Evolutionary conservation across 768 basidiomycete species (phyloP).

Genomic region (Hirschioporus abietinus): DNA sequence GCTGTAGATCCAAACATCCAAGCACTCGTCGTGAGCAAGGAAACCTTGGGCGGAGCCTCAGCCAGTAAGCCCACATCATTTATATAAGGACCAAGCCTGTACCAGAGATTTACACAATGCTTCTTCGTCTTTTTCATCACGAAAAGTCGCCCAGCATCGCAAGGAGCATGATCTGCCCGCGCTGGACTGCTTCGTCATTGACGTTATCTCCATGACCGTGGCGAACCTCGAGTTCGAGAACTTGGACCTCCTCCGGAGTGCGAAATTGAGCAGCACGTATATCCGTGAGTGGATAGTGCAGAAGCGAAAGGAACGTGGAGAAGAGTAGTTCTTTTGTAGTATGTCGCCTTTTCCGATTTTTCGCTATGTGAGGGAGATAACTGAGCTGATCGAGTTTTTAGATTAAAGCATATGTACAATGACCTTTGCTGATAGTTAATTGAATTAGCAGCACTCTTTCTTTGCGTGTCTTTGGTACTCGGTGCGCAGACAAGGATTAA

Average conservation of each 20-base stretch:
- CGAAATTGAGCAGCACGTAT: slow-evolving; percentile 93
- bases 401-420: neutral
- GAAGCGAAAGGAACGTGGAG: slow-evolving; percentile 14
- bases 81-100: too few relatives aligned
- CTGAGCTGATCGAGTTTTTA: neutral
- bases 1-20: slow-evolving; percentile 85
- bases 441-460: neutral
- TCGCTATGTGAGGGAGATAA: neutral
- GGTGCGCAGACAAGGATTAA: neutral
- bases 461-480: neutral
- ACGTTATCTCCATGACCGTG: slow-evolving; percentile 75
- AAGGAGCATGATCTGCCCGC: slow-evolving; percentile 48
- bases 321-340: neutral
- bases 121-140: slow-evolving; percentile 1
- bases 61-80: slow-evolving; percentile 46
- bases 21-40: slow-evolving; percentile 85
- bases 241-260: slow-evolving; percentile 59
- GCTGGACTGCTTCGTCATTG: slow-evolving; percentile 72
- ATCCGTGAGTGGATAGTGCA: slow-evolving; percentile 84
- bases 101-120: slow-evolving; percentile 1
- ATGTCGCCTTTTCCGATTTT: neutral
- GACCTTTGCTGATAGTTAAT: neutral
- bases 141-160: slow-evolving; percentile 60
- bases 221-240: slow-evolving; percentile 60
- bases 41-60: slow-evolving; percentile 73